Base-by-base conservation (phyloP, 2,329 filamentous ascomycete species). In the Pseudocercospora eumusae region DNA sequence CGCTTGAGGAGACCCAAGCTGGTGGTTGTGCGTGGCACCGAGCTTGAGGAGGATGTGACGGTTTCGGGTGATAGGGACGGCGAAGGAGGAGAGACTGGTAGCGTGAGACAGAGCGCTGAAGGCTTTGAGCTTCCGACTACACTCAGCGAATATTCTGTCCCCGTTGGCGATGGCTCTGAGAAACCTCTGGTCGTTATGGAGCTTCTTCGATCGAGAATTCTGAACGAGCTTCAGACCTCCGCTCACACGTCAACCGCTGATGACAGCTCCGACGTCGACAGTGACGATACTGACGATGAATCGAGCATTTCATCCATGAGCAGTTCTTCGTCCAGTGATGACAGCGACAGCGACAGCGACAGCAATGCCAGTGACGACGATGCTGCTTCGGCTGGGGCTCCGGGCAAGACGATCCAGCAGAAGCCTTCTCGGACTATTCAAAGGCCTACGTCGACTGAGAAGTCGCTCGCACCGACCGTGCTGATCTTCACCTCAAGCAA, bases 401-500 rank as follows among this genome's bases (percentile, higher is more conserved):
- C 36, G 2, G 4, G 13, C 36, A 40, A 40, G 36, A 5, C 36
- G n/a, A 13, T 18, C 15, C n/a, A n/a, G n/a, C 36, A 40, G 36
- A 40, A 40, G 36, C 36, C 36, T 40, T 40, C 36, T 40, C 13
- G 18, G 15, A 40, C 15, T 4, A 15, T 40, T 3, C 36, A 18
- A 13, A 40, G 36, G 36, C 64, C 66, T 18, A 49, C 60, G 15
- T 33, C 58, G 10, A 28, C 23, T 23, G 28, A 49, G 20, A 27
- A 58, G 59, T 20, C 61, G 60, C 13, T 45, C 20, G 64, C 67
- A 20, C 74, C 74, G 15, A 80, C 77, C 4, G 86, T 89, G 10
- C 82, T 98, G 36, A 87, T 98, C 67, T 98, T 98, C 75, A 93
- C 92, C 52, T 92, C 92, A 70, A 96, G 91, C 61, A 96, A 93